A percentile compares a stretch with the other conserved stretches of the same genome.
Evolutionary conservation across 2,329 filamentous ascomycete genomes (phyloP).

Genomic region (Graphilbum fragrans): DNA sequence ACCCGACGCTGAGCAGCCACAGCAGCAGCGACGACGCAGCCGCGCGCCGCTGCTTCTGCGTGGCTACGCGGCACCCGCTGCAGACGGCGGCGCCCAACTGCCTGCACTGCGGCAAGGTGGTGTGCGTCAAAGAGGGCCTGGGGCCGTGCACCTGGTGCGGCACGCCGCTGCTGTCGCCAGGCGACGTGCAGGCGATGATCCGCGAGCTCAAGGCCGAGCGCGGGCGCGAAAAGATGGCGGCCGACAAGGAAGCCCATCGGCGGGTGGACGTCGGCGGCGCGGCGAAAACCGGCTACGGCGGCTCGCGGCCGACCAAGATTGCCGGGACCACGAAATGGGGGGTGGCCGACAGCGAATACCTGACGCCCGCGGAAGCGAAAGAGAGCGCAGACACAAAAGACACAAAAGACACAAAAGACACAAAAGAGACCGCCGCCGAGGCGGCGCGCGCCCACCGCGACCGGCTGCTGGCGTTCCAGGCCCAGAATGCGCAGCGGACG

Average conservation of each 20-base stretch:
- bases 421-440: not conserved
- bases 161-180: constrained; percentile 54
- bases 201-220: constrained; percentile 72
- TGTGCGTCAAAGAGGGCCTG: constrained; percentile 87
- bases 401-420: no score
- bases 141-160: constrained; percentile 91
- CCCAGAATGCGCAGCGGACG: constrained; percentile 73
- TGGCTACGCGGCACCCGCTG: constrained; percentile 76
- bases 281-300: constrained; percentile 15
- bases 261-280: constrained; percentile 47
- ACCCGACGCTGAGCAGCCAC: constrained; percentile 49
- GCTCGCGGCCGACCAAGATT: constrained; percentile 7
- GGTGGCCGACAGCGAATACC: constrained; percentile 25
- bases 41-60: constrained; percentile 70
- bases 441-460: constrained; percentile 61
- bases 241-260: constrained; percentile 59
- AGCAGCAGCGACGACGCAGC: constrained; percentile 23
- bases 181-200: constrained; percentile 78
- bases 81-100: constrained; percentile 91
- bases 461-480: constrained; percentile 68
- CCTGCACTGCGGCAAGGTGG: constrained; percentile 81
- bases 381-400: no score
- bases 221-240: constrained; percentile 74
- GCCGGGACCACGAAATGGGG: constrained; percentile 10
- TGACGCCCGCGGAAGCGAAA: constrained; percentile 47